phyloP scores from a whole-genome alignment of 2,329 filamentous ascomycete genomes.

The Dothidotthia symphoricarpi region DNA sequence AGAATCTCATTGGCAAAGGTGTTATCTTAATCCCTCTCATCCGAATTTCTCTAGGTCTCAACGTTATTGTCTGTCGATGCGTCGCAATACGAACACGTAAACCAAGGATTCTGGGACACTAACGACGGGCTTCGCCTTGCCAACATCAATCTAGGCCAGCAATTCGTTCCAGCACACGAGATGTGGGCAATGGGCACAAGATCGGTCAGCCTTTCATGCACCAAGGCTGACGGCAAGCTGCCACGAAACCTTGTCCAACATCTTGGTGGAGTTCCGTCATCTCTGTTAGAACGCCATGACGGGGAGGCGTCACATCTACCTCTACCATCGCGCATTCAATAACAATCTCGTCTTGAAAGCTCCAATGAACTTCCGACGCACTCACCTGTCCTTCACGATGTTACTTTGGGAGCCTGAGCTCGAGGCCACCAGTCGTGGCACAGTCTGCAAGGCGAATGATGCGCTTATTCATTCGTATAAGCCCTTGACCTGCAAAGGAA shows the following conservation, averaged over 20 bases:
- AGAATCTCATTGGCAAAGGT: conserved; percentile 11
- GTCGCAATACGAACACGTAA: conserved; percentile 14
- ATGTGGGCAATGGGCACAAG: conserved; percentile 32
- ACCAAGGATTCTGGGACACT: conserved; percentile 18
- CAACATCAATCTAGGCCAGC: conserved; percentile 17
- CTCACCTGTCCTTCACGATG: too few relatives aligned
- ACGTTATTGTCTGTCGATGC: conserved; percentile 4
- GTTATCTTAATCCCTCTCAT: conserved; percentile 6
- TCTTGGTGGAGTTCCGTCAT: not conserved
- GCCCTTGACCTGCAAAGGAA: conserved; percentile 21
- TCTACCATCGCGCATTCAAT: too few relatives aligned
- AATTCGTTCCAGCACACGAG: conserved; percentile 17
- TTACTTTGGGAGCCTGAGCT: too few relatives aligned
- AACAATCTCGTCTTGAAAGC: too few relatives aligned
- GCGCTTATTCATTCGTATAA: conserved; percentile 35
- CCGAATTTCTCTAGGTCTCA: conserved; percentile 13
- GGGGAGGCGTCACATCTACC: too few relatives aligned
- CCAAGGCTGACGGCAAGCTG: conserved; percentile 32
- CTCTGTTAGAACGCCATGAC: too few relatives aligned
- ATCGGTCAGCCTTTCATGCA: conserved; percentile 24
- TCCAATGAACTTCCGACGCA: too few relatives aligned
- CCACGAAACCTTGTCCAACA: conserved; percentile 20
- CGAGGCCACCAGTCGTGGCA: too few relatives aligned
- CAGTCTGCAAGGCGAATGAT: conserved; percentile 1
- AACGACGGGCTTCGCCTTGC: conserved; percentile 12